A percentile compares a stretch with the other conserved stretches of the same genome.
Conservation (phyloP, 768 basidiomycete species). For the Tylopilus sp. region DNA sequence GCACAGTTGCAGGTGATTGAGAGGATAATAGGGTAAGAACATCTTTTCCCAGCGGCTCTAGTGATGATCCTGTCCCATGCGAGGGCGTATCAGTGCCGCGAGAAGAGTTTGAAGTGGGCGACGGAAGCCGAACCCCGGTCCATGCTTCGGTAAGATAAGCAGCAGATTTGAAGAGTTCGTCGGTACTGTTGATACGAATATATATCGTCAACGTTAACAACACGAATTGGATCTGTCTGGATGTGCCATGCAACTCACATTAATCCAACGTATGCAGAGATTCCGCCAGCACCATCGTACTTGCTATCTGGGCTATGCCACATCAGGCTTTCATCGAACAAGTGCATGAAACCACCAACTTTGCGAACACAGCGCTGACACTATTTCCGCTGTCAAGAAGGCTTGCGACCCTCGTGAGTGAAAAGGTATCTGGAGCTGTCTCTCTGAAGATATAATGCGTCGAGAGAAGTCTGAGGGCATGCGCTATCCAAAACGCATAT, state of each 20-base stretch:
- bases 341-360: constrained; percentile 34
- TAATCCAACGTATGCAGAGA: constrained; percentile 67
- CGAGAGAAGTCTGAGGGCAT: constrained; percentile 70
- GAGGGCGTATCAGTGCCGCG: not conserved
- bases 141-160: constrained; percentile 73
- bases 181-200: constrained; percentile 44
- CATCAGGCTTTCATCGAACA: constrained; percentile 1
- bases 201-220: constrained; percentile 8
- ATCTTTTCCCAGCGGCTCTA: too few species aligned
- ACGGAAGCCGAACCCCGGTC: constrained; percentile 26
- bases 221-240: not conserved
- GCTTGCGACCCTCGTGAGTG: constrained; percentile 67
- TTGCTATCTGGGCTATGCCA: constrained; percentile 53
- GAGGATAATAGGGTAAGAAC: too few species aligned
- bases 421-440: constrained; percentile 65
- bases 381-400: constrained; percentile 66
- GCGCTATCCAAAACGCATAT: constrained; percentile 41
- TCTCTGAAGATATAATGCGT: constrained; percentile 77
- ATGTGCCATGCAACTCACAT: constrained; percentile 41
- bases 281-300: constrained; percentile 62
- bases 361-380: constrained; percentile 44
- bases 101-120: constrained; percentile 14
- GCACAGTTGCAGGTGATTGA: too few species aligned
- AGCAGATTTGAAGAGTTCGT: constrained; percentile 74
- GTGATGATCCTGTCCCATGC: too few species aligned